Evolutionary conservation across 257 asterid genomes (phyloP), one percentile per base, ranked within the genome.

Genomic region (Leptodermis oblonga): DNA sequence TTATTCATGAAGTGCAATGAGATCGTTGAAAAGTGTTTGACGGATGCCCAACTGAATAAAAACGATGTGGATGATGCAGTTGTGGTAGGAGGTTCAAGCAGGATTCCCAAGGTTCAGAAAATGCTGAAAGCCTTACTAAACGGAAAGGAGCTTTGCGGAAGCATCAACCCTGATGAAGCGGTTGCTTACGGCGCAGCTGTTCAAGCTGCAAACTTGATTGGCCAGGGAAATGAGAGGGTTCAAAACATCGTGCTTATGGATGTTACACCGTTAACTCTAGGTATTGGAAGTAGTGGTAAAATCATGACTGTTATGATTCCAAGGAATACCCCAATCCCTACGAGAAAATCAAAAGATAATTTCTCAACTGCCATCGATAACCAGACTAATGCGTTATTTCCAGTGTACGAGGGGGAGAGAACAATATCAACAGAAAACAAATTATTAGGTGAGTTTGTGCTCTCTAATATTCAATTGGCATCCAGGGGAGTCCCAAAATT

Each of bases 361-460:
- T 31, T 58, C 41, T 26, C 64, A 13, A 58, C 64, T 2, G 4
- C 23, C 10, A 14, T 2, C 7, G 64, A 58, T 31, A 31, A 58
- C 10, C 39, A 58, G 41, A 10, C 42, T 5, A 7, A 3, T 12
- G 10, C 11, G 18, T 0, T 8, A 15, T 7, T 58, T 58, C 9
- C 17, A 13, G 64, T 58, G 42, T 58, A 25, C 41, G 65, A 60
- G 65, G 65, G 65, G 0, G 65, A 60, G 45, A 60, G 65, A 60
- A 25, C 37, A 18, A 60, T 43, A 18, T 17, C 65, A 33, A 31
- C 26, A 11, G 65, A 60, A 18, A 60, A 60, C 45, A 31, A 33
- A 14, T 3, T 33, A 4, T 34, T 60, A 33, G 65, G 65, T 1
- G 9, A 37, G 18, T n/a, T 60, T 33, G 17, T 12, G 65, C 65